A percentile compares a stretch with the other conserved stretches of the same genome.
Conservation (phyloP, 805 yeast species). For the Ogataea ganodermae region DNA sequence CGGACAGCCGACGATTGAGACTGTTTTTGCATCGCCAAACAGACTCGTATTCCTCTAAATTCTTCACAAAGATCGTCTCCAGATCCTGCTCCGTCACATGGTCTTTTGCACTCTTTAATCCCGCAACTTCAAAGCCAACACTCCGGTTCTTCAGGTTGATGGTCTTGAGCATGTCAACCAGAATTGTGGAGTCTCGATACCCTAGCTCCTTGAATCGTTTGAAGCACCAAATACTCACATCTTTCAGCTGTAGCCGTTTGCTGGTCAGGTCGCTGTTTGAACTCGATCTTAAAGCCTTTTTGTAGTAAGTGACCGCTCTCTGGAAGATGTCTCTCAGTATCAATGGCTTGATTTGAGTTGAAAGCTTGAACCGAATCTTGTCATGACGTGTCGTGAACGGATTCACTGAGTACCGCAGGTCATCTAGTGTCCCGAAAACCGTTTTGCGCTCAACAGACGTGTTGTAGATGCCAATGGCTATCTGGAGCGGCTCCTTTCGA, state of each 20-base stretch:
- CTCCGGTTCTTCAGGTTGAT: constrained; percentile 18
- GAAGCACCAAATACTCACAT: constrained; percentile 29
- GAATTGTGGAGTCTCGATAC: constrained; percentile 13
- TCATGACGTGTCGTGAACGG: constrained; percentile 32
- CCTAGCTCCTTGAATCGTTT: constrained; percentile 20
- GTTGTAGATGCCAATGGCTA: constrained; percentile 28
- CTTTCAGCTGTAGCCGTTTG: constrained; percentile 15
- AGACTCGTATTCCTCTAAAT: constrained; percentile 7
- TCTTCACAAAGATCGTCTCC: constrained; percentile 10
- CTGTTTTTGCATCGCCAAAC: constrained; percentile 2
- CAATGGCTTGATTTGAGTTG: constrained; percentile 18
- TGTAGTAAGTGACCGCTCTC: constrained; percentile 22
- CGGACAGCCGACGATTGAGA: not conserved
- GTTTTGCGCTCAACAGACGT: constrained; percentile 9
- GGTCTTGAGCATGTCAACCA: constrained; percentile 24
- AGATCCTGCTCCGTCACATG: not conserved
- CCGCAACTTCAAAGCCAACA: not conserved
- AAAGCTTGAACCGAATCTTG: constrained; percentile 25
- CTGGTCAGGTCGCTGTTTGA: constrained; percentile 12
- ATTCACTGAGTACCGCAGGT: constrained; percentile 23
- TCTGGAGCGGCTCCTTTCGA: constrained; percentile 26
- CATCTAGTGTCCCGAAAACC: constrained; percentile 19
- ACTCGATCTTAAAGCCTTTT: constrained; percentile 12
- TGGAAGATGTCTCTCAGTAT: constrained; percentile 33
- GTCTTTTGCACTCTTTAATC: not conserved